Conservation (phyloP, 768 basidiomycete genomes). For the Collybiopsis confluens region DNA sequence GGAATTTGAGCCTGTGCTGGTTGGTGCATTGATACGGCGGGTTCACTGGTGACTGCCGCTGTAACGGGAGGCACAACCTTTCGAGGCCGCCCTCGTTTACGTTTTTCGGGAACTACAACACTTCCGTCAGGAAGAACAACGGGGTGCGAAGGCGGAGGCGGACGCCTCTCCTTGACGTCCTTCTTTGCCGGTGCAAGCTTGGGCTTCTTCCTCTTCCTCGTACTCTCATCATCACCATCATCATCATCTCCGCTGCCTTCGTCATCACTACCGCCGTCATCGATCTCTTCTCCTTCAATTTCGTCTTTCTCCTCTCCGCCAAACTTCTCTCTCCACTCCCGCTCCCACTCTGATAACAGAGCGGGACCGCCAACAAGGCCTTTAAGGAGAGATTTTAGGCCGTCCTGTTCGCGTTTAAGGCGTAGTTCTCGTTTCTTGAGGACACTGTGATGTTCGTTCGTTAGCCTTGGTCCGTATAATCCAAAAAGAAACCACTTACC, state of each 20-base stretch:
- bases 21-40: constrained; percentile 6
- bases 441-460: constrained; percentile 43
- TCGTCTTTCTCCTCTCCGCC: constrained; percentile 76
- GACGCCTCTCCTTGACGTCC: constrained; percentile 35
- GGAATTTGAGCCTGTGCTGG: constrained; percentile 7
- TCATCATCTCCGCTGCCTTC: constrained; percentile 43
- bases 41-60: constrained; percentile 14
- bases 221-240: constrained; percentile 47
- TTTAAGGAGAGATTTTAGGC: constrained; percentile 61
- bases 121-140: constrained; percentile 21
- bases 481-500: constrained; percentile 28
- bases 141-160: constrained; percentile 22
- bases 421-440: constrained; percentile 74
- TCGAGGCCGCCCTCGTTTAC: constrained; percentile 80
- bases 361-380: constrained; percentile 74
- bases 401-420: constrained; percentile 70
- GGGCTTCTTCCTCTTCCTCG: constrained; percentile 62
- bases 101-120: constrained; percentile 57
- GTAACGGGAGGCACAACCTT: constrained; percentile 57
- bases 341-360: constrained; percentile 71
- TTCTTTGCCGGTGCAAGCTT: constrained; percentile 36
- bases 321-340: constrained; percentile 66
- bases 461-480: background rate
- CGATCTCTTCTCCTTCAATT: constrained; percentile 47
- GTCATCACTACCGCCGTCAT: constrained; percentile 35